Percentiles rank a stretch among this genome's conserved stretches.
These are phyloP conservation scores for Acrocalymma vagum DNA, from an alignment of 2,329 filamentous ascomycete species.

Conservation along the genomic window DNA sequence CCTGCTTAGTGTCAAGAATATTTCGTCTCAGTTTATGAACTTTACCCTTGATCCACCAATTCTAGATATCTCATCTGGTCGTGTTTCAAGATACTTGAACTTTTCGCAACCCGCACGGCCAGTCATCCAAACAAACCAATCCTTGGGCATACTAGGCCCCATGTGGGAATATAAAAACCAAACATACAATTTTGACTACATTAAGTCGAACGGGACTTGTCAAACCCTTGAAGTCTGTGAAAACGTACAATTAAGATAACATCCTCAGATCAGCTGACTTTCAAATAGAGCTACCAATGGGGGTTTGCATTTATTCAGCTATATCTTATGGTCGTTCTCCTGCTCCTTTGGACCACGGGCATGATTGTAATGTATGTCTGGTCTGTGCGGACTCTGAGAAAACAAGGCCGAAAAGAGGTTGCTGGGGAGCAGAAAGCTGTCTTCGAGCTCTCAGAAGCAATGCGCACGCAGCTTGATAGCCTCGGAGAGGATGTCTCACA, in stretches of 20 bases:
- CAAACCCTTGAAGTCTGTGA: conserved; percentile 13
- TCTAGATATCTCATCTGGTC: conserved; percentile 15
- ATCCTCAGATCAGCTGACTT: not conserved
- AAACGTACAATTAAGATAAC: too few species aligned
- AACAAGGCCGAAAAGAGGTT: conserved; percentile 10
- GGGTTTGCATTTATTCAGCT: conserved; percentile 34
- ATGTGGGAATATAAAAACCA: conserved; percentile 10
- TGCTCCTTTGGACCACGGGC: conserved; percentile 25
- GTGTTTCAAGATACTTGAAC: not conserved
- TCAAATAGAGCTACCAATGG: conserved; percentile 26
- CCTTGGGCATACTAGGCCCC: not conserved
- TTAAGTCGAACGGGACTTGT: conserved; percentile 15
- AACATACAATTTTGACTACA: conserved; percentile 5
- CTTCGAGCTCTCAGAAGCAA: conserved; percentile 28
- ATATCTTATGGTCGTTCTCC: conserved; percentile 17
- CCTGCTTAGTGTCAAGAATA: not conserved
- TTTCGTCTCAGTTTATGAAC: conserved; percentile 10
- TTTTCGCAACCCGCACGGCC: too few species aligned
- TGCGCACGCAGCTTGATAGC: conserved; percentile 12
- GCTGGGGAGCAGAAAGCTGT: conserved; percentile 28
- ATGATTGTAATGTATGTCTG: conserved; percentile 23
- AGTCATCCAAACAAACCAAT: not conserved
- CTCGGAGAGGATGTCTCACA: not conserved
- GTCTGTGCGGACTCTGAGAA: conserved; percentile 11
- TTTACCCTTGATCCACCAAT: conserved; percentile 3